These are phyloP conservation scores for Chrysanthemum seticuspe DNA, from an alignment of 129 eudicot species.

Conservation along the genomic window DNA sequence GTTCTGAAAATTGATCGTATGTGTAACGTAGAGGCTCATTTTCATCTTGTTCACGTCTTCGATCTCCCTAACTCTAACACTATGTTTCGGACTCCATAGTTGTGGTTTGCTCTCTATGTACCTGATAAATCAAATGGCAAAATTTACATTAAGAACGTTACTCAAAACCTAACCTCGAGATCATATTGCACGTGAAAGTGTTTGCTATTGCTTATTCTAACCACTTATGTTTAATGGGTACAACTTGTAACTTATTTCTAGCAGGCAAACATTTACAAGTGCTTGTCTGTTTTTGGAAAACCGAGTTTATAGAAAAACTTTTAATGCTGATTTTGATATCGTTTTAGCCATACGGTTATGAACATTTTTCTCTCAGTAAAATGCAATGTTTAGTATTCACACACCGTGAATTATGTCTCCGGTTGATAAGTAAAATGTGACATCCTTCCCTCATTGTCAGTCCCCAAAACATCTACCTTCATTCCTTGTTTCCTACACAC, in stretches of 20 bases:
- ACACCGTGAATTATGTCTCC: constrained; percentile 30
- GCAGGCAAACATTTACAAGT: no score
- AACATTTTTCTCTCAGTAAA: not conserved
- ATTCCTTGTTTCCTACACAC: constrained; percentile 38
- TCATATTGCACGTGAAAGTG: not conserved
- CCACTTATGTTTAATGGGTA: no score
- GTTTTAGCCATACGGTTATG: not conserved
- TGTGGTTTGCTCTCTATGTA: constrained; percentile 67
- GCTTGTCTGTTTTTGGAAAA: not conserved
- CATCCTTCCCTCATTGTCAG: constrained; percentile 37
- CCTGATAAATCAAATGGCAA: constrained; percentile 34
- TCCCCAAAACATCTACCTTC: constrained; percentile 45
- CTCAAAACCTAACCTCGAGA: constrained; percentile 11
- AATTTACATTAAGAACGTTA: not conserved
- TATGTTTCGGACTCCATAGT: constrained; percentile 55
- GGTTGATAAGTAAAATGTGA: constrained; percentile 32
- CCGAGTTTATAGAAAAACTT: not conserved
- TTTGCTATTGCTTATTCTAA: no score
- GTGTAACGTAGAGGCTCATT: constrained; percentile 48
- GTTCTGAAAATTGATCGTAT: constrained; percentile 58
- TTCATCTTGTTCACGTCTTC: constrained; percentile 57
- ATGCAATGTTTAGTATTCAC: constrained; percentile 12
- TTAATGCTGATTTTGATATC: constrained; percentile 13
- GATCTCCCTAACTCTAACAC: constrained; percentile 58
- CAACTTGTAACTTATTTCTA: no score